phyloP scores from a whole-genome alignment of 2,329 filamentous ascomycete species.

The Alternaria novae-zelandiae region DNA sequence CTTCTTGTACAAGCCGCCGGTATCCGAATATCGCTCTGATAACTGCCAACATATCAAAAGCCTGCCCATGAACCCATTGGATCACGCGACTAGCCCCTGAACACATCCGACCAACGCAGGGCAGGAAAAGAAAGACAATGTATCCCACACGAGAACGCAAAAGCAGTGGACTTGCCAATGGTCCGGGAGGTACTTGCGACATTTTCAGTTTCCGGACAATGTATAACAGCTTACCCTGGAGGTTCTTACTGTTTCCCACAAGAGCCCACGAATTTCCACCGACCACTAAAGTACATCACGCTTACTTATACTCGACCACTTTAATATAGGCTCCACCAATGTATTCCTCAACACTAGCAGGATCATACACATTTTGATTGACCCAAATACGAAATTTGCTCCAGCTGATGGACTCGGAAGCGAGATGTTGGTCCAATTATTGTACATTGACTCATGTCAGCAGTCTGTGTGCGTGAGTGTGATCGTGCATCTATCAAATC shows the following conservation, averaged over 20 bases:
- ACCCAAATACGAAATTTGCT: background rate
- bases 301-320: background rate
- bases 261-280: background rate
- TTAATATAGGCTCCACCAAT: accelerated
- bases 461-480: background rate
- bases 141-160: accelerated
- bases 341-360: background rate
- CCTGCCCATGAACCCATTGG: accelerated
- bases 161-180: background rate
- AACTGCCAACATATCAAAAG: background rate
- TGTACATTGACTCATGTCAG: background rate
- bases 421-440: accelerated
- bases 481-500: background rate
- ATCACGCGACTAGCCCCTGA: background rate
- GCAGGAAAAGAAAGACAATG: background rate
- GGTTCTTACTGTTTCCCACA: background rate
- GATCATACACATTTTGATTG: background rate
- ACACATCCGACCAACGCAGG: background rate
- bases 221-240: background rate
- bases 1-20: background rate
- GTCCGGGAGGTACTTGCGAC: background rate
- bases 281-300: background rate
- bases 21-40: background rate
- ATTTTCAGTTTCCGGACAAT: background rate
- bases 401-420: background rate